Evolutionary conservation across 192 early-diverging fungal genomes (phyloP).

Genomic region (Podochytrium sp.): DNA sequence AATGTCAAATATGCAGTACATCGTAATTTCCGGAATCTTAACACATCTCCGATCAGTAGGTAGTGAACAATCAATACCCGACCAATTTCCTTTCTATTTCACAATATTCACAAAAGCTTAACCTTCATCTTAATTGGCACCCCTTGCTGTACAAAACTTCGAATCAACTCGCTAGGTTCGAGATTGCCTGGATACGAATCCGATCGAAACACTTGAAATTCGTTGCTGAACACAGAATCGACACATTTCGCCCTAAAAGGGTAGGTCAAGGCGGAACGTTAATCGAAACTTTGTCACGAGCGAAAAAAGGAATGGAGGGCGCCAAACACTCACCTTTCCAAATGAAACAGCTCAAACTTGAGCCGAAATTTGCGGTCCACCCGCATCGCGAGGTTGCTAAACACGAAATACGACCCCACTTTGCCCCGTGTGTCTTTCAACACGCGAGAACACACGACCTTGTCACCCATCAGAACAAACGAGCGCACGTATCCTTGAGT

Average conservation of each 20-base stretch:
- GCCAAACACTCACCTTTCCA: not conserved
- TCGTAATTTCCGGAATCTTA: no score
- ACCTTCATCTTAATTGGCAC: slow-evolving; percentile 15
- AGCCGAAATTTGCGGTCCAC: slow-evolving; percentile 45
- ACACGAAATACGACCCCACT: slow-evolving; percentile 54
- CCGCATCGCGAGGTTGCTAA: slow-evolving; percentile 49
- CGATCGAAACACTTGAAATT: slow-evolving; percentile 36
- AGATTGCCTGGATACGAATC: slow-evolving; percentile 42
- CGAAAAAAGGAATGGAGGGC: no score
- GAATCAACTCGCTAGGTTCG: slow-evolving; percentile 35
- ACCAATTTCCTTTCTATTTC: no score
- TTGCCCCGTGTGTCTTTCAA: slow-evolving; percentile 36
- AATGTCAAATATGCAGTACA: no score
- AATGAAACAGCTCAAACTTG: slow-evolving; percentile 35
- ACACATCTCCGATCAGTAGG: no score
- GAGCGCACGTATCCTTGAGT: slow-evolving; percentile 6
- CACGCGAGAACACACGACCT: not conserved
- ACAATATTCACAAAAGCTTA: no score
- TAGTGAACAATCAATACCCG: no score
- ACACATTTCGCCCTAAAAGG: not conserved
- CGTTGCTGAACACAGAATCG: not conserved
- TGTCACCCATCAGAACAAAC: slow-evolving; percentile 33
- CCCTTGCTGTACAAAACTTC: slow-evolving; percentile 39
- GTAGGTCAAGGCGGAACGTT: no score
- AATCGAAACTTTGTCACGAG: no score